Evolutionary conservation across 768 basidiomycete species (phyloP), one percentile per base, ranked within the genome.

Genomic region (Coprinopsis cinerea): DNA sequence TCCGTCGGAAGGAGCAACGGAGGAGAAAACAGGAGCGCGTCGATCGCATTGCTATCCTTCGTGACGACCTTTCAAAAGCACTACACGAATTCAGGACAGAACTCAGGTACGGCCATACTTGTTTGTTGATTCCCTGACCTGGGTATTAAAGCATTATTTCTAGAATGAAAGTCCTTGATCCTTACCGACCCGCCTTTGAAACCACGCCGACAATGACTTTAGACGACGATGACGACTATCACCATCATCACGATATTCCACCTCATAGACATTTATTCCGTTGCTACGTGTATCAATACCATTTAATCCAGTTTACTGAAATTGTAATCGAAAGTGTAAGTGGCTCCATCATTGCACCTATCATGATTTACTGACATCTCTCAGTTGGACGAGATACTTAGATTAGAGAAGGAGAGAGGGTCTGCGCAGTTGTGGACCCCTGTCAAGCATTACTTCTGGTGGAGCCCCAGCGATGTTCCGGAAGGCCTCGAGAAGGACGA

Each of bases 201-300:
- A 56, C 39, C 45, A 53, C 36, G 11, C 36, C 17, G 6, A 11
- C 14, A 53, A 48, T 24, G 48, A 56, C 54, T 14, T 46, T 47
- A 34, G 52, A 55, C 13, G 56, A 54, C 1, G 57, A 53, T 2
- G 64, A 64, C n/a, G 60, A 63, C 13, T 53, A 64, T n/a, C 23
- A 24, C n/a, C 14, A 4, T 3, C 73, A 76, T 5, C 30, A 49
- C 11, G 51, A 50, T 25, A 64, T 72, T 11, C 80, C 78, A 0
- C 77, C 81, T 0, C 86, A 88, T 63, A 77, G 81, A 34, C 79
- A 82, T 59, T 67, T 90, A 6, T 90, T 90, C 56, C 69, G 86
- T 49, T 85, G 82, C 44, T 89, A 83, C 56, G 76, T 85, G 24
- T 88, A 85, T 60, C 84, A 90, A 49, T 78, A 76, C 54, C 77